These are phyloP conservation scores for Scedosporium dehoogii DNA, from an alignment of 2,329 filamentous ascomycete species.

Conservation along the genomic window DNA sequence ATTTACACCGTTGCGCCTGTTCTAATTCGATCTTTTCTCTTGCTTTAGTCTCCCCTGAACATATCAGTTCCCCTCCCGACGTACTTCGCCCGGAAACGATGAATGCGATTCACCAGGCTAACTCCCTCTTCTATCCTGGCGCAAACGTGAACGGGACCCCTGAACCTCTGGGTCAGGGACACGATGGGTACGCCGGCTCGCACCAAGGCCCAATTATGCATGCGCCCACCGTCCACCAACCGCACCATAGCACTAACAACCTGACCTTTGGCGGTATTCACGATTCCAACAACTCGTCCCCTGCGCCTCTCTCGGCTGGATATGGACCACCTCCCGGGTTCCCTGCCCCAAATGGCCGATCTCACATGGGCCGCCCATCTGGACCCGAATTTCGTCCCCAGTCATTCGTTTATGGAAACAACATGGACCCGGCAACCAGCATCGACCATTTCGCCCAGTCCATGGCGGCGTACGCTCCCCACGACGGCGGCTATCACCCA, in stretches of 20 bases:
- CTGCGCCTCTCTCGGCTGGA: constrained; percentile 37
- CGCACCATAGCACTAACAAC: constrained; percentile 43
- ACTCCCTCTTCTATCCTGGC: neutral
- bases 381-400: constrained; percentile 22
- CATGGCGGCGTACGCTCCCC: constrained; percentile 21
- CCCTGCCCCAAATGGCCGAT: constrained; percentile 36
- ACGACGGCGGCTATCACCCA: constrained; percentile 21
- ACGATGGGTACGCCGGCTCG: neutral
- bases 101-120: neutral
- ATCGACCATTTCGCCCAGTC: constrained; percentile 22
- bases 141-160: neutral
- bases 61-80: neutral
- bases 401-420: constrained; percentile 25
- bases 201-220: neutral
- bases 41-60: neutral
- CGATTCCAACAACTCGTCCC: constrained; percentile 48
- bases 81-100: neutral
- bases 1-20: too few relatives aligned
- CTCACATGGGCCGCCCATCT: constrained; percentile 14
- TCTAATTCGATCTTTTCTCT: too few relatives aligned
- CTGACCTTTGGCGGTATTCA: constrained; percentile 46
- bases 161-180: neutral
- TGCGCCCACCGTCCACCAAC: neutral
- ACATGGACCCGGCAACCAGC: constrained; percentile 26
- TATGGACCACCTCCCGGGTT: constrained; percentile 36